Evolutionary conservation across 2,329 filamentous ascomycete genomes (phyloP).

Genomic region (Neonectria hederae): DNA sequence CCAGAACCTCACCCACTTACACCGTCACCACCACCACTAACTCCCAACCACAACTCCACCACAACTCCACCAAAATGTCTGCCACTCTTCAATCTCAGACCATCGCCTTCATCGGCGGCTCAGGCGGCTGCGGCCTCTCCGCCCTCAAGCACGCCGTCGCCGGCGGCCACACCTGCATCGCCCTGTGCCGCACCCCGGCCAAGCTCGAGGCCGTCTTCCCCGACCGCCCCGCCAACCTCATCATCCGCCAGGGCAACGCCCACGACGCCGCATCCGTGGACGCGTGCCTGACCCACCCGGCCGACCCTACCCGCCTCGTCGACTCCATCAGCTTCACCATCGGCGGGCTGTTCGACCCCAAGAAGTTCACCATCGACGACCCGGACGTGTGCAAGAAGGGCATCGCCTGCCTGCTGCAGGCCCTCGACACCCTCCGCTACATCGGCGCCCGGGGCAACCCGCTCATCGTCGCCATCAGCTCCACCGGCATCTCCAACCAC

Average conservation of each 20-base stretch:
- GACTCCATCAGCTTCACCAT: slow-evolving; percentile 53
- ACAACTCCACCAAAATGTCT: slow-evolving; percentile 22
- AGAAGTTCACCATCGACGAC: slow-evolving; percentile 46
- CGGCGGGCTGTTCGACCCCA: slow-evolving; percentile 44
- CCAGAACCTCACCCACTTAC: slow-evolving; percentile 2
- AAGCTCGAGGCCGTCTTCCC: slow-evolving; percentile 51
- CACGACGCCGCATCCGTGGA: slow-evolving; percentile 47
- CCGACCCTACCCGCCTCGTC: slow-evolving; percentile 43
- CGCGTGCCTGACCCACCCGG: slow-evolving; percentile 43
- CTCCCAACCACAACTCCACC: not conserved
- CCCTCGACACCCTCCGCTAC: slow-evolving; percentile 42
- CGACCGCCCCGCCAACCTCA: slow-evolving; percentile 45
- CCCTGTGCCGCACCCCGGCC: slow-evolving; percentile 52
- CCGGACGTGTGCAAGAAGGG: slow-evolving; percentile 53
- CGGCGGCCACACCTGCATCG: slow-evolving; percentile 51
- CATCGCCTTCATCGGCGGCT: slow-evolving; percentile 54
- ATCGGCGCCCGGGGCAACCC: slow-evolving; percentile 43
- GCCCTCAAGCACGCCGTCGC: slow-evolving; percentile 50
- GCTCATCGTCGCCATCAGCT: slow-evolving; percentile 50
- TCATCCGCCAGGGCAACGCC: slow-evolving; percentile 51
- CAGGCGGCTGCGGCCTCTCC: slow-evolving; percentile 52
- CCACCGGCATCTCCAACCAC: slow-evolving; percentile 52
- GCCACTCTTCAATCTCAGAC: slow-evolving; percentile 27
- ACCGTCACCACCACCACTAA: not conserved
- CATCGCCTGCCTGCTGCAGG: slow-evolving; percentile 47